Base-by-base conservation (phyloP, 306 rosid species). In the Malus fusca region DNA sequence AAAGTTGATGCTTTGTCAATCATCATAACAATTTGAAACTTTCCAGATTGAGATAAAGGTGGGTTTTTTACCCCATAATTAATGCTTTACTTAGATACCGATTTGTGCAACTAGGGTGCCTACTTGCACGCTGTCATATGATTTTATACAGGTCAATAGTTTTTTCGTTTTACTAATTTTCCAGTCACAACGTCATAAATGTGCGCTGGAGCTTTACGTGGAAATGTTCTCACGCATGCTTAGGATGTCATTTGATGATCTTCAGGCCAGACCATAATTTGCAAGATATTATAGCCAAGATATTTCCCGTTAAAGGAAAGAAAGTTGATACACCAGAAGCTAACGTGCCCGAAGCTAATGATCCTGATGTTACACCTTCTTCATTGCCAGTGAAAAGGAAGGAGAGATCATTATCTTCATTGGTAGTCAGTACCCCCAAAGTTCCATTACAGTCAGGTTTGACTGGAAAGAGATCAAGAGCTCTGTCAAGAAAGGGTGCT, bases 241-340 rank as follows among this genome's bases (percentile, higher is more conserved):
- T 40, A 68, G 68, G 71, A 55, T 75, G 66, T 35, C 64, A 60
- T 55, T 51, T 78, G 69, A 75, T 80, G 67, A 63, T 83, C 44
- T 82, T 77, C 96, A 95, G 99, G 97, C 97, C 97, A 63, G 99
- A 95, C 86, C 97, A 92, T 85, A 95, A 95, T 88, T 77, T 95
- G 84, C 99, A 95, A 87, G 99, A 95, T 82, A 87, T 95, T 64
- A 91, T 97, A 81, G 85, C 89, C 67, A 95, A 92, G 85, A 76
- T 92, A 58, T 95, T 95, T 88, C 99, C 99, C 73, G 74, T 80
- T 15, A 88, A 78, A 70, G 72, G 87, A 78, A 84, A 83, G 82
- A 95, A 92, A 78, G 55, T 17, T 15, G 21, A 51, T 51, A 17
- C 55, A 51, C 55, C 55, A 0, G 55, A 51, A 51, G 55, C 55